Evolutionary conservation across 345 rosid species (phyloP).

Genomic region (Mangifera indica): DNA sequence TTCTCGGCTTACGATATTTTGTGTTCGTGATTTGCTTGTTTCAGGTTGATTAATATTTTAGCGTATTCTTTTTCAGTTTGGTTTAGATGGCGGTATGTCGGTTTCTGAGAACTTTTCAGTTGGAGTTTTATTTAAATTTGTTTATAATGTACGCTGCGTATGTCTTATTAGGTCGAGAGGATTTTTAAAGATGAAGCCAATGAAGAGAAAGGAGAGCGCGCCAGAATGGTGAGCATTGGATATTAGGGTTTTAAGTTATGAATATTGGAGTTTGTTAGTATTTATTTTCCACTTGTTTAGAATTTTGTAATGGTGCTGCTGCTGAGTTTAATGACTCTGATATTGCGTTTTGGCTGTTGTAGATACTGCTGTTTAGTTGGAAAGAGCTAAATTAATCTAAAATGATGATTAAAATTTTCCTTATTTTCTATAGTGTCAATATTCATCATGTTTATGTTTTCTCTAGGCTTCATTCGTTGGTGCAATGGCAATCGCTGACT

Average conservation of each 20-base stretch:
- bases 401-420: no score
- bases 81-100: conserved; percentile 34
- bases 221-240: conserved; percentile 69
- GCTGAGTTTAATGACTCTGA: no score
- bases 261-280: neutral
- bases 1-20: neutral
- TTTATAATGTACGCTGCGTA: conserved; percentile 8
- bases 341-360: no score
- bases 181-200: conserved; percentile 88
- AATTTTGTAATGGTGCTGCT: no score
- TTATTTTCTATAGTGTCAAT: neutral
- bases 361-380: no score
- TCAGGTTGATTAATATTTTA: conserved; percentile 22
- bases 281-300: no score
- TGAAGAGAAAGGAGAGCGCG: conserved; percentile 96
- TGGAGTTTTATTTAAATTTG: neutral
- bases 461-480: conserved; percentile 86
- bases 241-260: conserved; percentile 1
- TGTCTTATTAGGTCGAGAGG: conserved; percentile 49
- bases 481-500: conserved; percentile 90
- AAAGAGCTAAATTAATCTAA: no score
- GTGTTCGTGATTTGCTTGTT: neutral
- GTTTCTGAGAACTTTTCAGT: conserved; percentile 6
- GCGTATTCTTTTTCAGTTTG: conserved; percentile 7
- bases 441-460: neutral